phyloP scores from a whole-genome alignment of 148 eudicot species.

The Pharnaceum exiguum region DNA sequence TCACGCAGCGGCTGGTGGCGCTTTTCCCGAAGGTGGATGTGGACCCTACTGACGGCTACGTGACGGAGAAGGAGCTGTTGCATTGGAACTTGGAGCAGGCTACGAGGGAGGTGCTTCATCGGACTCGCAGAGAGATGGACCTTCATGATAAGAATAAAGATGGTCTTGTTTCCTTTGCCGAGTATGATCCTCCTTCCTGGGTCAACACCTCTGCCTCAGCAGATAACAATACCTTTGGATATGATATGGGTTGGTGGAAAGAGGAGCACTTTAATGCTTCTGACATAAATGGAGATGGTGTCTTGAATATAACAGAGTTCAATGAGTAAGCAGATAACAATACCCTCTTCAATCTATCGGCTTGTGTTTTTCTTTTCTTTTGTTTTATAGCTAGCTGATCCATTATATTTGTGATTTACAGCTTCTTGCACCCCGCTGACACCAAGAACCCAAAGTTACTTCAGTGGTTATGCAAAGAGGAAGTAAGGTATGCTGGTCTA shows the following conservation, averaged over 20 bases:
- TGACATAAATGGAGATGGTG: constrained; percentile 79
- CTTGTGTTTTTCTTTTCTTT: background rate
- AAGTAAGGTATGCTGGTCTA: constrained; percentile 69
- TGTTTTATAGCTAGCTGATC: background rate
- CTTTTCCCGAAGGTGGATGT: constrained; percentile 82
- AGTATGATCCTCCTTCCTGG: constrained; percentile 91
- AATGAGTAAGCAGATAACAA: constrained; percentile 97
- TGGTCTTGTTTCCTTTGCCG: constrained; percentile 61
- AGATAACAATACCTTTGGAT: constrained; percentile 73
- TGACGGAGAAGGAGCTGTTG: constrained; percentile 56
- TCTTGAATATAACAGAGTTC: constrained; percentile 81
- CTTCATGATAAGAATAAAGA: constrained; percentile 89
- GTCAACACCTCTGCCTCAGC: constrained; percentile 49
- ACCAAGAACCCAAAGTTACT: constrained; percentile 70
- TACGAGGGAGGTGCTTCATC: constrained; percentile 56
- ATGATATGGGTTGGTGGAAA: constrained; percentile 99
- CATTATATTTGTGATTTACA: constrained; percentile 24
- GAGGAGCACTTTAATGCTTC: constrained; percentile 98
- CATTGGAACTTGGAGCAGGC: constrained; percentile 61
- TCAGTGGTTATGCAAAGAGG: constrained; percentile 93
- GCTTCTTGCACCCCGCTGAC: constrained; percentile 93
- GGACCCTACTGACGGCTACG: constrained; percentile 59
- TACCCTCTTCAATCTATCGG: too few species aligned
- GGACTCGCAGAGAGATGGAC: constrained; percentile 77
- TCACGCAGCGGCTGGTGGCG: constrained; percentile 51